These are phyloP conservation scores for Diplodia mutila DNA, from an alignment of 2,329 filamentous ascomycete species.

Conservation along the genomic window DNA sequence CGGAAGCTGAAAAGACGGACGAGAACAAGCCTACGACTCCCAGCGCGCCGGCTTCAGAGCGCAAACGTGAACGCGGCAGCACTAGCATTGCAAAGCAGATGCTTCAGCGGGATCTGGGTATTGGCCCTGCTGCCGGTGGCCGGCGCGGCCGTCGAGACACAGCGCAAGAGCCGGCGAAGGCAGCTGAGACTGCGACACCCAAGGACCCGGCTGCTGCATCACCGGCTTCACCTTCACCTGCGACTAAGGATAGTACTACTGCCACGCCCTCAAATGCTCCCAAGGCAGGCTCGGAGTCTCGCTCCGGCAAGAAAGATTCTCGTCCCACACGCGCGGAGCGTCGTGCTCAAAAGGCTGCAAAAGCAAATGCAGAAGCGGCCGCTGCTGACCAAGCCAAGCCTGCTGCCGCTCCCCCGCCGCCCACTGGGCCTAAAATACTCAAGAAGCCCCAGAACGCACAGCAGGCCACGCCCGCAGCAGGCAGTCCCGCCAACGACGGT, in stretches of 20 bases:
- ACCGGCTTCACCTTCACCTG: conserved; percentile 23
- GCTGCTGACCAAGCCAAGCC: conserved; percentile 42
- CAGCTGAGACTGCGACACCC: conserved; percentile 34
- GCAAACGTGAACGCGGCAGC: conserved; percentile 59
- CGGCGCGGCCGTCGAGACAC: conserved; percentile 39
- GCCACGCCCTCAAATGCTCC: not conserved
- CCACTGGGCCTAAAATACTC: conserved; percentile 27
- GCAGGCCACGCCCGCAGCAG: conserved; percentile 26
- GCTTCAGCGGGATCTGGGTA: conserved; percentile 64
- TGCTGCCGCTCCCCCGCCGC: conserved; percentile 27
- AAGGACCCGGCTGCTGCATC: conserved; percentile 32
- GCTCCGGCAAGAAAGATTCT: conserved; percentile 41
- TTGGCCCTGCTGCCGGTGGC: conserved; percentile 52
- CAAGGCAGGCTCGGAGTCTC: conserved; percentile 11
- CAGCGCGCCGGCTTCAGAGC: conserved; percentile 44
- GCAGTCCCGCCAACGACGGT: not conserved
- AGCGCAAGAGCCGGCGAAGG: conserved; percentile 27
- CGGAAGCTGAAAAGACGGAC: conserved; percentile 31
- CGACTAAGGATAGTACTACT: conserved; percentile 24
- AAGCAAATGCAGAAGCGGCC: conserved; percentile 37
- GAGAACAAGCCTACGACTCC: conserved; percentile 29
- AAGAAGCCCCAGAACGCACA: conserved; percentile 27
- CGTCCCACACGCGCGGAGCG: conserved; percentile 44
- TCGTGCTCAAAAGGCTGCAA: conserved; percentile 44
- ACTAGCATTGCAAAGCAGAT: conserved; percentile 60